Percentiles rank a stretch among this genome's conserved stretches.
These are phyloP conservation scores for Diospyros kaki DNA, from an alignment of 148 eudicot genomes.

Conservation along the genomic window DNA sequence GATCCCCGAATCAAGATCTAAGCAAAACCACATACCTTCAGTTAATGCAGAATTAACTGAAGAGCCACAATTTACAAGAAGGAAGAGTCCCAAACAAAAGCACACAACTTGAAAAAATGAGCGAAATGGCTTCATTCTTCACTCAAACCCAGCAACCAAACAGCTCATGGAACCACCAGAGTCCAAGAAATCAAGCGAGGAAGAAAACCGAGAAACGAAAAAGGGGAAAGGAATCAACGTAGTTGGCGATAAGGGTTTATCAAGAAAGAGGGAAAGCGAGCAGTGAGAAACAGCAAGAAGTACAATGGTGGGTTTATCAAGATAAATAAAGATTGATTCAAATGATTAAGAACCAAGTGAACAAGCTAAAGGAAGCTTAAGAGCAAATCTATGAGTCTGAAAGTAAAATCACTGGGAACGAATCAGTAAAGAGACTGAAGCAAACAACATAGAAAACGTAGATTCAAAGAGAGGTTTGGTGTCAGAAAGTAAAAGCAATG, in stretches of 20 bases:
- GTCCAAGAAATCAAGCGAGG: not conserved
- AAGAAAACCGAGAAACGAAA: not conserved
- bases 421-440: conserved; percentile 21
- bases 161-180: not conserved
- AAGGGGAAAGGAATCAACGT: not conserved
- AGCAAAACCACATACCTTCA: conserved; percentile 46
- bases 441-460: conserved; percentile 33
- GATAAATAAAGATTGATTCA: conserved; percentile 1
- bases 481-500: conserved; percentile 14
- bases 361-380: conserved; percentile 15
- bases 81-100: conserved; percentile 37
- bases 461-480: conserved; percentile 58
- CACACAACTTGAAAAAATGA: conserved; percentile 35
- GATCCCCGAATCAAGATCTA: conserved; percentile 34
- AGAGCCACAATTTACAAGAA: conserved; percentile 33
- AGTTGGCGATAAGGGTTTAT: conserved; percentile 10
- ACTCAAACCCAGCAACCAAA: conserved; percentile 19
- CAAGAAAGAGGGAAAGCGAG: conserved; percentile 1
- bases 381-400: conserved; percentile 22
- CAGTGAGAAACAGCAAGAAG: not conserved
- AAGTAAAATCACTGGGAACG: conserved; percentile 13
- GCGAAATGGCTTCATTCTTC: conserved; percentile 35
- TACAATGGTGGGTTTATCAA: conserved; percentile 4
- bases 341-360: not conserved
- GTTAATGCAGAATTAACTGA: conserved; percentile 26